Evolutionary conservation across 2,329 filamentous ascomycete species (phyloP), one percentile per base, ranked within the genome.

Genomic region (Cladophialophora bantiana): DNA sequence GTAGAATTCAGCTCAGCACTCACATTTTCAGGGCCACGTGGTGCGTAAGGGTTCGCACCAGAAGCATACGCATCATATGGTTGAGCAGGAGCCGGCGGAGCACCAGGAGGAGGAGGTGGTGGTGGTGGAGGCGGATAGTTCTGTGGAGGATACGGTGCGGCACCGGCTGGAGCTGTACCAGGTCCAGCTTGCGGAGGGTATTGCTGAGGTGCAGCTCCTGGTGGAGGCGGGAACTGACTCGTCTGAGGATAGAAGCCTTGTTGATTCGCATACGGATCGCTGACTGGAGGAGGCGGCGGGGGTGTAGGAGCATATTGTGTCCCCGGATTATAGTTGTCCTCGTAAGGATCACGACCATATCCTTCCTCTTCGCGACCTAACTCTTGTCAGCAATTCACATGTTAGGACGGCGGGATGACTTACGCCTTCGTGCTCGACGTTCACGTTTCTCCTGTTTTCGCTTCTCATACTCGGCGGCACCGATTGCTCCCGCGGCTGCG

Each of bases 381-480:
- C 53, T 4, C 20, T 10, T 56, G 57, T 71, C 42, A 69, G 62
- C 48, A 38, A 48, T 5, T 20, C 5, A n/a, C 31, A 42, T 18
- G 36, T 57, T 26, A 32, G 66, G 31, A 9, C 26, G 26, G 26
- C 26, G 26, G 26, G 26, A 18, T 36, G 15, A 68, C 70, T 68
- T 53, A 72, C 70, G 71, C 70, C 66, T 71, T 61, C 65, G 40
- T 66, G 59, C 81, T 71, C 81, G 82, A 66, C 85, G 83, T 38
- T 81, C 80, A 73, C 83, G 84, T 77, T 84, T 87, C 59, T 83
- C 83, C 71, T 88, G 84, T 67, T 84, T 83, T 60, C 82, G 78
- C 77, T 86, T 85, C 31, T 83, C 81, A 71, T 84, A 82, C 73
- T 88, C 85, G 73, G 87, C 83, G 15, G 85, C 85, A 53, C 84